A percentile compares a stretch with the other conserved stretches of the same genome.
phyloP scores from a whole-genome alignment of 2,329 filamentous ascomycete species.

The Aureobasidium sp. region DNA sequence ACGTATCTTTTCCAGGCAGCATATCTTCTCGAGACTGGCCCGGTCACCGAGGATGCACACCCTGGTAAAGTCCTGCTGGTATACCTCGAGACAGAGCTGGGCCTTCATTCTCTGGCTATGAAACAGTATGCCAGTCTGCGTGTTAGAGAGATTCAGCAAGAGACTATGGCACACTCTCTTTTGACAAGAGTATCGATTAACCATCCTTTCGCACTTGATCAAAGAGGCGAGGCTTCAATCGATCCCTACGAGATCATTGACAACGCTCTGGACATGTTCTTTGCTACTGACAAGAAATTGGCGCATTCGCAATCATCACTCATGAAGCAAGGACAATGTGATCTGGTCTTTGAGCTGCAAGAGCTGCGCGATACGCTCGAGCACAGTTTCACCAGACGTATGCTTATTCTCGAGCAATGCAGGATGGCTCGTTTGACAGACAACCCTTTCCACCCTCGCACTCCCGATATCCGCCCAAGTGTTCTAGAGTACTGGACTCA shows the following conservation, averaged over 20 bases:
- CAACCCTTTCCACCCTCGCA: slow-evolving; percentile 12
- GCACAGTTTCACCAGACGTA: slow-evolving; percentile 25
- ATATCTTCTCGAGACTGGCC: slow-evolving; percentile 24
- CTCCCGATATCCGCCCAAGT: slow-evolving; percentile 17
- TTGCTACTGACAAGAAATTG: slow-evolving; percentile 27
- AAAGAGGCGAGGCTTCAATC: slow-evolving; percentile 16
- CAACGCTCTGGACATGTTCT: slow-evolving; percentile 25
- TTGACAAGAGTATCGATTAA: slow-evolving; percentile 27
- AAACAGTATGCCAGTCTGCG: slow-evolving; percentile 26
- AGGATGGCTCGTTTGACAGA: slow-evolving; percentile 27
- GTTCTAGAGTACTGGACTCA: slow-evolving; percentile 25
- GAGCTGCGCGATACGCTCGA: slow-evolving; percentile 26
- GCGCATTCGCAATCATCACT: slow-evolving; percentile 26
- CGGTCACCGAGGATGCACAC: slow-evolving; percentile 19
- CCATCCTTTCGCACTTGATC: slow-evolving; percentile 22
- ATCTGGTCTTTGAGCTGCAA: slow-evolving; percentile 31
- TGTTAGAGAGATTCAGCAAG: slow-evolving; percentile 31
- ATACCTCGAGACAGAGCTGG: slow-evolving; percentile 29
- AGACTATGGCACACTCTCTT: slow-evolving; percentile 30
- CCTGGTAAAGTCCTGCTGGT: slow-evolving; percentile 29
- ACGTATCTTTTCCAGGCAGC: slow-evolving; percentile 26
- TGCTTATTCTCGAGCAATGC: slow-evolving; percentile 28
- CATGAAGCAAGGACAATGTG: slow-evolving; percentile 27
- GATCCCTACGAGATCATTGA: slow-evolving; percentile 26
- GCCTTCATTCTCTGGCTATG: slow-evolving; percentile 27